A percentile compares a stretch with the other conserved stretches of the same genome.
These are phyloP conservation scores for Sporobolomyces phaffii DNA, from an alignment of 768 basidiomycete genomes.

Conservation along the genomic window DNA sequence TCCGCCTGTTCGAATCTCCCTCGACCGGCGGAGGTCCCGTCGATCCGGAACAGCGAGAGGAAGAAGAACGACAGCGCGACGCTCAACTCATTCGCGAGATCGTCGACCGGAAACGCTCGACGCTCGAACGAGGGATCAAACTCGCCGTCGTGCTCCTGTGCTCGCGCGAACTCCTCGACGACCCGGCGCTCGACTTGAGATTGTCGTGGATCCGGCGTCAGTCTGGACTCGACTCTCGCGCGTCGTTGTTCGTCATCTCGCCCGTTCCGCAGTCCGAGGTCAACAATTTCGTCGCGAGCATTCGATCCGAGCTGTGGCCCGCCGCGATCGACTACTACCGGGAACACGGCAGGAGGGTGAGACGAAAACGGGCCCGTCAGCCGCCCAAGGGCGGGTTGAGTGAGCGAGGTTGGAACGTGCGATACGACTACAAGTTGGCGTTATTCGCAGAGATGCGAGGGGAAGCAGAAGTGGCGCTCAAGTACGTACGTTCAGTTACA, in stretches of 20 bases:
- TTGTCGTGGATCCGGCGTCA: conserved; percentile 81
- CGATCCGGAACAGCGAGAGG: conserved; percentile 48
- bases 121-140: conserved; percentile 82
- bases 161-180: conserved; percentile 80
- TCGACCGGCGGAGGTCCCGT: conserved; percentile 48
- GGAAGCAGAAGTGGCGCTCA: conserved; percentile 84
- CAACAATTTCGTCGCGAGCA: conserved; percentile 76
- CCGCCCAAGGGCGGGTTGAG: conserved; percentile 43
- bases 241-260: conserved; percentile 87
- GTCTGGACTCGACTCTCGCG: conserved; percentile 81
- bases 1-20: conserved; percentile 69
- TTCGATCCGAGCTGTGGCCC: conserved; percentile 83
- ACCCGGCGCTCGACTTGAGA: conserved; percentile 71
- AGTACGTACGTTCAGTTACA: conserved; percentile 66
- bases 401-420: conserved; percentile 86
- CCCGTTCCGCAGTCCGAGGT: conserved; percentile 83
- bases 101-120: conserved; percentile 66
- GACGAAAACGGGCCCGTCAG: conserved; percentile 62
- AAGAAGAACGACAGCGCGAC: conserved; percentile 68
- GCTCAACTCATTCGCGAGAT: conserved; percentile 73
- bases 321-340: conserved; percentile 90
- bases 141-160: conserved; percentile 89
- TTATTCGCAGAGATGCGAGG: conserved; percentile 91
- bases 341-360: conserved; percentile 81
- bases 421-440: conserved; percentile 97